Base-by-base conservation (phyloP, 2,329 filamentous ascomycete genomes). In the Trichoderma sp. region DNA sequence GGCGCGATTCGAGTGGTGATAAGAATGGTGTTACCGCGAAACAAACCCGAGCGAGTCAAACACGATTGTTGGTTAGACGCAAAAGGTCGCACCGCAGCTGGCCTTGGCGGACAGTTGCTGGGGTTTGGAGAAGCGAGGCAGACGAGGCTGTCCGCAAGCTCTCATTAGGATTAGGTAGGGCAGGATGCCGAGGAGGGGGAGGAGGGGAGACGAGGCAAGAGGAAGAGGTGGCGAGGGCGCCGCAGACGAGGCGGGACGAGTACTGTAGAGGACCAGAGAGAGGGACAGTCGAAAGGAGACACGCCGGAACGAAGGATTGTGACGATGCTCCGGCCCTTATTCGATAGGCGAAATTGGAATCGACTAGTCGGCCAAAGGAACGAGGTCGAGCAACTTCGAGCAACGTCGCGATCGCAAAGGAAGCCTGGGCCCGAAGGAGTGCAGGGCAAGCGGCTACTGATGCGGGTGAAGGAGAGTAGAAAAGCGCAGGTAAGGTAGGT, bases 71-170 rank as follows among this genome's bases (percentile, higher is more conserved):
- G 34, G 12, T 39, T 39, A 21, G 12, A 21, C 14, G 24, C 43
- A 19, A 17, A 28, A 51, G 30, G 59, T 62, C 59, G 47, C 59
- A 62, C 59, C 44, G 59, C 59, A 50, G 59, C 47, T 54, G 39
- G 59, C 21, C 59, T 62, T 54, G 59, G 45, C 39, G 24, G 59
- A 62, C 59, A 48, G 48, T 51, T 19, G 47, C 59, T 62, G 59
- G 39, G 7, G 59, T 45, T 52, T 54, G 59, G 44, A 39, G 24
- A 54, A 54, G 59, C 58, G 59, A 62, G n/a, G 52, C 59, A 34
- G 21, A 43, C 17, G 39, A 4, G 48, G 50, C 34, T 45, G 59
- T 41, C 34, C 39, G 59, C 59, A 62, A 44, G 26, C 59, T 45
- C 48, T 52, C 59, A 62, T 62, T 7, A 62, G 59, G 59, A 62